Conservation (phyloP, 2,329 filamentous ascomycete genomes). For the Escovopsis sp. region DNA sequence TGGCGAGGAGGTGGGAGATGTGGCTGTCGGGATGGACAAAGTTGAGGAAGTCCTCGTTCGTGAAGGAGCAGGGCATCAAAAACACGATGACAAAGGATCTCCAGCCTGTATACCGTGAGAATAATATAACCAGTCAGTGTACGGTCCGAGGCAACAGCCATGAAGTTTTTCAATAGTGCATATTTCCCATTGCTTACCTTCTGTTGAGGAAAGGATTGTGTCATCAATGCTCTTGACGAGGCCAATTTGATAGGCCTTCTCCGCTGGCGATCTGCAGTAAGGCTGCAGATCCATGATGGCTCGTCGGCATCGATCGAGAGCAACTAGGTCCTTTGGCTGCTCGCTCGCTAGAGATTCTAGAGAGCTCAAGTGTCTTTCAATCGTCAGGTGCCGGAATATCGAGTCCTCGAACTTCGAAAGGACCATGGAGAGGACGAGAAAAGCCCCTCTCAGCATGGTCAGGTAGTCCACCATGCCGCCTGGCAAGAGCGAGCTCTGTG, state of each 20-base stretch:
- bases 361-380: slow-evolving; percentile 13
- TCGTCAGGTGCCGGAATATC: slow-evolving; percentile 11
- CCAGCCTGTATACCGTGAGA: slow-evolving; percentile 8
- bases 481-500: slow-evolving; percentile 21
- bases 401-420: slow-evolving; percentile 10
- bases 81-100: slow-evolving; percentile 10
- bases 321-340: slow-evolving; percentile 9
- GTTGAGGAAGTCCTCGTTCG: slow-evolving; percentile 17
- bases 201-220: slow-evolving; percentile 7
- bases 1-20: slow-evolving; percentile 19
- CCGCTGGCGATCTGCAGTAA: slow-evolving; percentile 7
- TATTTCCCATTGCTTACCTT: slow-evolving; percentile 6
- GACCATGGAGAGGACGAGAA: slow-evolving; percentile 10
- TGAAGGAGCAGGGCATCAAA: slow-evolving; percentile 9
- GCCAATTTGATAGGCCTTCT: slow-evolving; percentile 8
- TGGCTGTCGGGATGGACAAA: slow-evolving; percentile 18
- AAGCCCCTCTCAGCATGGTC: slow-evolving; percentile 18
- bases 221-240: slow-evolving; percentile 7
- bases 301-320: slow-evolving; percentile 9
- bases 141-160: not conserved
- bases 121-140: too few relatives aligned
- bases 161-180: not conserved
- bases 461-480: slow-evolving; percentile 25
- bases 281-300: slow-evolving; percentile 9
- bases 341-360: slow-evolving; percentile 10